Percentiles rank a stretch among this genome's conserved stretches.
These are phyloP conservation scores for Dactylellina sp. DNA, from an alignment of 2,329 filamentous ascomycete genomes.

Conservation along the genomic window DNA sequence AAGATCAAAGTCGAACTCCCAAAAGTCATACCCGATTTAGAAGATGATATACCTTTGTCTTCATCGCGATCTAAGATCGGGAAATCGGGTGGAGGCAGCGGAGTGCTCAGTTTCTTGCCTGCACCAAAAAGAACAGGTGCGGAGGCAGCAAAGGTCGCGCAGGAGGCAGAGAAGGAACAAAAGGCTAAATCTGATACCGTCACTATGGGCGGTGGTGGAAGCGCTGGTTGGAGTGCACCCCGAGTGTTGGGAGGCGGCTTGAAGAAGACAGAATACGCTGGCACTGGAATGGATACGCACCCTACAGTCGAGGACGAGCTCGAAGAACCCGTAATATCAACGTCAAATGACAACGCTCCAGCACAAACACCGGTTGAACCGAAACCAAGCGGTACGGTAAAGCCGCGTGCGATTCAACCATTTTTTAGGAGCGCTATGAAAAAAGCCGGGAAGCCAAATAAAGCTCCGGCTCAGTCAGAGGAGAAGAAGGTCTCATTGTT, in stretches of 20 bases:
- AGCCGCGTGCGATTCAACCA: slow-evolving; percentile 47
- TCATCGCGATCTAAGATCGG: slow-evolving; percentile 29
- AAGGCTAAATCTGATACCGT: slow-evolving; percentile 1
- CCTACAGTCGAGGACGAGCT: slow-evolving; percentile 39
- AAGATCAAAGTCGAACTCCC: slow-evolving; percentile 60
- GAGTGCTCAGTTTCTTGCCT: slow-evolving; percentile 59
- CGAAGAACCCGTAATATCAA: neutral
- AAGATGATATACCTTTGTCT: slow-evolving; percentile 49
- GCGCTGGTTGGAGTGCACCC: neutral
- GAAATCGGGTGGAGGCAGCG: slow-evolving; percentile 36
- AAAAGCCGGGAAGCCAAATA: slow-evolving; percentile 21
- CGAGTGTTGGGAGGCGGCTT: slow-evolving; percentile 45
- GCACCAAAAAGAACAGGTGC: slow-evolving; percentile 59
- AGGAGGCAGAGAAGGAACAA: slow-evolving; percentile 50
- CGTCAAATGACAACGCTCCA: neutral
- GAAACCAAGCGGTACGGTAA: slow-evolving; percentile 38
- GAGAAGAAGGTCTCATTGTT: slow-evolving; percentile 53
- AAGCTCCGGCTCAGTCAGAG: slow-evolving; percentile 9
- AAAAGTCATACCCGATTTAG: slow-evolving; percentile 56
- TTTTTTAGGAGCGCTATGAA: slow-evolving; percentile 45
- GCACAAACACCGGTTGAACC: slow-evolving; percentile 16
- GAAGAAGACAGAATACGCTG: slow-evolving; percentile 53
- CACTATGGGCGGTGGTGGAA: neutral
- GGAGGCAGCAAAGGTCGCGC: slow-evolving; percentile 39
- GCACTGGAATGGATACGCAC: slow-evolving; percentile 49